These are phyloP conservation scores for Jamesozyma hellenica DNA, from an alignment of 805 yeast genomes.

Conservation along the genomic window DNA sequence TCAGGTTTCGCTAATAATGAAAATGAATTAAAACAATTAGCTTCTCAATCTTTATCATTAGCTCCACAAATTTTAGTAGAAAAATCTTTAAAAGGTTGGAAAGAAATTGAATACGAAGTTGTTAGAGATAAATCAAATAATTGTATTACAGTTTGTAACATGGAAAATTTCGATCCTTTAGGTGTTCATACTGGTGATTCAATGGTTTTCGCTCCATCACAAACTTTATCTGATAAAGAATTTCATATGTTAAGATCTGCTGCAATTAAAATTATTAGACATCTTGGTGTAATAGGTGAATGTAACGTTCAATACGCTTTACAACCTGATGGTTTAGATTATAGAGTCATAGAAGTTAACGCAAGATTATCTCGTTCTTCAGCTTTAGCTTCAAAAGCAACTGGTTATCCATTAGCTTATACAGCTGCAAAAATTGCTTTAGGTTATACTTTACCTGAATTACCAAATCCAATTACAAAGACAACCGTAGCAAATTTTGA, in stretches of 20 bases:
- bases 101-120: constrained; percentile 96
- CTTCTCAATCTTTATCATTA: constrained; percentile 78
- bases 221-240: constrained; percentile 92
- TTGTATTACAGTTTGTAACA: constrained; percentile 97
- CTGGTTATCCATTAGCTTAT: constrained; percentile 97
- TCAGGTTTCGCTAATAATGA: constrained; percentile 89
- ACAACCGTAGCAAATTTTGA: constrained; percentile 94
- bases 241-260: constrained; percentile 96
- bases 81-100: constrained; percentile 97
- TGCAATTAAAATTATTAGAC: constrained; percentile 94
- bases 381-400: constrained; percentile 96
- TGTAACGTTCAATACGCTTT: constrained; percentile 96
- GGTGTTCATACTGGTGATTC: constrained; percentile 99
- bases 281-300: constrained; percentile 97
- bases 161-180: constrained; percentile 97
- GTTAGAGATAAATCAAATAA: constrained; percentile 93
- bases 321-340: constrained; percentile 91
- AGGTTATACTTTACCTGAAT: constrained; percentile 88
- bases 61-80: constrained; percentile 95
- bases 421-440: constrained; percentile 96
- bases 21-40: constrained; percentile 73
- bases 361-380: constrained; percentile 96
- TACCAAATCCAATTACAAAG: constrained; percentile 93
- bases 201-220: constrained; percentile 97
- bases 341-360: constrained; percentile 93